These are phyloP conservation scores for Neurospora sp. DNA, from an alignment of 495 filamentous ascomycete genomes.

Conservation along the genomic window DNA sequence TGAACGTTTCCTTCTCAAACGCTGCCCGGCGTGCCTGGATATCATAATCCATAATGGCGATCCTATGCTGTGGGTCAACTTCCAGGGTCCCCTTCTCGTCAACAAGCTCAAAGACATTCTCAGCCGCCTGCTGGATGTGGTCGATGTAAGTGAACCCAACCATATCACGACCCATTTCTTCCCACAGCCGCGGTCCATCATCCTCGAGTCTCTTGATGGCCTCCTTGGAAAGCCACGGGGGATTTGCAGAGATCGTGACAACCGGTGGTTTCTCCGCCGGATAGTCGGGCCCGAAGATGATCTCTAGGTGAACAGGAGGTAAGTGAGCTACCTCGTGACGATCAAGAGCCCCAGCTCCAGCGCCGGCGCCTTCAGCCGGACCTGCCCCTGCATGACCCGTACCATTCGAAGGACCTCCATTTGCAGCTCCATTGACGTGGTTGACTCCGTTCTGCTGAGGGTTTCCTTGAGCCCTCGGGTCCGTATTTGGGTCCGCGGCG, in stretches of 20 bases:
- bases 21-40: slow-evolving; percentile 56
- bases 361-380: background rate
- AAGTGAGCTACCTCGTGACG: slow-evolving; percentile 61
- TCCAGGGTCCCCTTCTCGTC: slow-evolving; percentile 41
- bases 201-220: slow-evolving; percentile 48
- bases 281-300: slow-evolving; percentile 66
- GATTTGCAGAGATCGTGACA: slow-evolving; percentile 51
- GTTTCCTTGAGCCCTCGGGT: background rate
- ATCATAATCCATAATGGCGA: slow-evolving; percentile 70
- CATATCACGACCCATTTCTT: slow-evolving; percentile 65
- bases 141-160: slow-evolving; percentile 83
- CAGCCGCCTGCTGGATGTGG: slow-evolving; percentile 68
- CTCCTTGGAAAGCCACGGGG: slow-evolving; percentile 58
- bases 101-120: slow-evolving; percentile 64
- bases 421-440: slow-evolving; percentile 4
- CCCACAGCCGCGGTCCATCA: slow-evolving; percentile 62
- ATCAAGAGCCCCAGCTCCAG: slow-evolving; percentile 27
- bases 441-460: background rate
- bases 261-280: slow-evolving; percentile 56
- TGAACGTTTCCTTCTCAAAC: slow-evolving; percentile 78
- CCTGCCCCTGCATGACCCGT: background rate
- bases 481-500: slow-evolving; percentile 29
- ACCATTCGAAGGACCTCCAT: background rate
- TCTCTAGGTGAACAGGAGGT: slow-evolving; percentile 59
- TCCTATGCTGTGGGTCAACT: slow-evolving; percentile 51